phyloP scores from a whole-genome alignment of 1,139 yeast species.

The Chernovozyma aurita region DNA sequence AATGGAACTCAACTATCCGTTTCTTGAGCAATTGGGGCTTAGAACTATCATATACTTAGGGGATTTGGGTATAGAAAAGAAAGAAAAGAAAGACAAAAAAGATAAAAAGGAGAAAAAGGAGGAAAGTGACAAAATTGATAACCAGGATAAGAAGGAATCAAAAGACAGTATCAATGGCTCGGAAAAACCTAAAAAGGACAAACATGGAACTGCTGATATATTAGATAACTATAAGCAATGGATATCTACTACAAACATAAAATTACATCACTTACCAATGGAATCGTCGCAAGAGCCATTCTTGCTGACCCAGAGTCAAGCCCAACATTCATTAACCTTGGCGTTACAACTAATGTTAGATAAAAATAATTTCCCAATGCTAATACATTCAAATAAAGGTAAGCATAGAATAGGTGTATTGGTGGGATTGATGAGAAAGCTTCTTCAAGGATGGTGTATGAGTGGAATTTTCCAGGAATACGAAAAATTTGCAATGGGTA shows the following conservation, averaged over 20 bases:
- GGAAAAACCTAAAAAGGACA: conserved; percentile 21
- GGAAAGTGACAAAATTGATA: conserved; percentile 9
- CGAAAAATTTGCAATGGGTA: conserved; percentile 87
- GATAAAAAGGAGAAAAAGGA: conserved; percentile 40
- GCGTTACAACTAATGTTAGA: conserved; percentile 67
- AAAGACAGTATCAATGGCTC: too few species aligned
- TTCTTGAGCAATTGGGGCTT: conserved; percentile 63
- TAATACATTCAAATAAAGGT: conserved; percentile 91
- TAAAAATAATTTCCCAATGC: conserved; percentile 73
- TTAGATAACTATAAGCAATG: conserved; percentile 55
- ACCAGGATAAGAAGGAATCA: conserved; percentile 9
- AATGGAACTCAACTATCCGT: conserved; percentile 76
- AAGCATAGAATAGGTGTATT: conserved; percentile 91
- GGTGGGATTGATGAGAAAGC: conserved; percentile 81
- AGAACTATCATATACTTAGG: conserved; percentile 84
- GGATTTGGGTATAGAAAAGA: conserved; percentile 43
- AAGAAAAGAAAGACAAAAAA: conserved; percentile 12
- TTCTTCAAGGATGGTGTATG: conserved; percentile 88
- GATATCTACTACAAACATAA: conserved; percentile 54
- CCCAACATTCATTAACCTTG: conserved; percentile 47
- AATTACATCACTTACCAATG: conserved; percentile 59
- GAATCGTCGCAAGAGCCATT: conserved; percentile 75
- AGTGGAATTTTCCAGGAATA: conserved; percentile 94
- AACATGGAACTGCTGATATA: conserved; percentile 36
- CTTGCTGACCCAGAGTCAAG: conserved; percentile 38